Evolutionary conservation across 257 asterid genomes (phyloP), one percentile per base, ranked within the genome.

Genomic region (Perilla frutescens): DNA sequence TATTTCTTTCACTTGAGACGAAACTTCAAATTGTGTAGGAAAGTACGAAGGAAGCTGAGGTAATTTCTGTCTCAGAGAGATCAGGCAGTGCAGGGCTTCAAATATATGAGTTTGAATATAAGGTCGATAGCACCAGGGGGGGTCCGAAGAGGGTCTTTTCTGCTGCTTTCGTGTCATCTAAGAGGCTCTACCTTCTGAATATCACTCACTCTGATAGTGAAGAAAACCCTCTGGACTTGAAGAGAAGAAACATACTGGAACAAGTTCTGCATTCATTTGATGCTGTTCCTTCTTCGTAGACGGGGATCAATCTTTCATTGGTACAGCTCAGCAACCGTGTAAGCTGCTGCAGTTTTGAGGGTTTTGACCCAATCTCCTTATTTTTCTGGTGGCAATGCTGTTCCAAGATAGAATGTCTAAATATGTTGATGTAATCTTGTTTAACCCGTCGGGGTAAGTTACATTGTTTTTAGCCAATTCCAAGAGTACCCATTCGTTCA

Each of bases 91-190:
- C 58, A 61, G 97, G 96, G 31, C 79, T 87, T 77, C 91, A 81
- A 84, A 96, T 94, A 37, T 94, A 90, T 15, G 99, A 94, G 84
- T 83, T 94, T 77, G 99, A 94, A 74, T 94, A 94, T 86, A 88
- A 75, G 81, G 68, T 94, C 20, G 99, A 94, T 75, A 94, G 99
- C 87, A 86, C 89, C 15, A 81, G 97, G 62, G 97, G 97, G 66
- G 99, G 97, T 67, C 80, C 74, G 80, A 94, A 94, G 87, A 86
- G 97, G 83, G 86, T 94, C 4, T 87, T 94, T 79, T 81, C 97
- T 62, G 97, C 96, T 68, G 97, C 99, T 44, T 91, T 94, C 71
- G 97, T 87, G 55, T 68, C 86, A 2, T 87, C 97, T 9, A 90
- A 87, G 76, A 91, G 77, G 86, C 97, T 94, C 78, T 94, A 86